Evolutionary conservation across 768 basidiomycete species (phyloP), one percentile per base, ranked within the genome.

Genomic region (Udeniomyces megalosporus): DNA sequence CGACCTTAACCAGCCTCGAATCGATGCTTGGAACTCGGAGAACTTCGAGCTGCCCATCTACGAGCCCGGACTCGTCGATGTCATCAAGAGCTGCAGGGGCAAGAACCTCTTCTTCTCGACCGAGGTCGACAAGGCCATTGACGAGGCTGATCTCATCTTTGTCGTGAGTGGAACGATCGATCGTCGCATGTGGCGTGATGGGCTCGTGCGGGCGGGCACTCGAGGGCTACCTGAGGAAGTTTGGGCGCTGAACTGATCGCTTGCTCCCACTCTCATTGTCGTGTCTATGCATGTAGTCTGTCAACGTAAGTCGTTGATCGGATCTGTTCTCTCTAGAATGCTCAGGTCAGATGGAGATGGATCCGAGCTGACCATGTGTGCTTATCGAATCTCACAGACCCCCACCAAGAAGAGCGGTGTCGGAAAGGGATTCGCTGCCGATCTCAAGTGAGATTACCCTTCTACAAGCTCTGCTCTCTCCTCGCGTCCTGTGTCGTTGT

Each of bases 71-170:
- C 82, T 99, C 11, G 88, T 82, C 64, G 89, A 84, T 34, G 88
- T 97, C 67, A 87, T 99, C 68, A 83, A 84, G 70, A 73, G 81
- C 68, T 84, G 87, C 44, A 83, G 95, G 51, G 93, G 90, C 31
- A 84, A 84, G 75, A 99, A 99, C 76, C 82, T 99, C 67, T 95
- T 95, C 78, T 97, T 99, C 80, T 86, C 85, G 46, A 92, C 90
- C 51, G 84, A 97, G 67, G 88, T 97, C 67, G 88, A 95, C 74
- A 84, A 84, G 73, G 90, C 79, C 64, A 95, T 99, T 71, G 80
- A 77, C 67, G 92, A 93, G 75, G 93, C 95, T 35, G 91, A 99
- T 35, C 51, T 64, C 35, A 64, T 64, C 62, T 64, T 64, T 52
- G 62, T 64, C 56, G 72, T 73, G 65, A 69, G 72, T 72, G 38